These are phyloP conservation scores for Talaromyces rugulosus DNA, from an alignment of 2,329 filamentous ascomycete genomes.

Conservation along the genomic window DNA sequence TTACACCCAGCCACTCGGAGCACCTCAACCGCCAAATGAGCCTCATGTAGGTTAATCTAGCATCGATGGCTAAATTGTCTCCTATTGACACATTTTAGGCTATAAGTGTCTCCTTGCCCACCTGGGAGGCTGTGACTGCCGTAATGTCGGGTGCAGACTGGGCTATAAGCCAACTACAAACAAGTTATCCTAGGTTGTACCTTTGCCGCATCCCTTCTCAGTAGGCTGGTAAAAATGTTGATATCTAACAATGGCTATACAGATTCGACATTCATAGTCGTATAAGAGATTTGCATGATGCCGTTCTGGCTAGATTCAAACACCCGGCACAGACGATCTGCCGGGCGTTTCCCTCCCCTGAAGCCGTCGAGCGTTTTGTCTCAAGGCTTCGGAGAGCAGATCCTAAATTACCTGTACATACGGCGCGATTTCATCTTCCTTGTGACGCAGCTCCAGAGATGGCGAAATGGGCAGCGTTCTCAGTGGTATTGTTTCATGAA, in stretches of 20 bases:
- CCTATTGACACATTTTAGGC: neutral
- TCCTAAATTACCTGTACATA: neutral
- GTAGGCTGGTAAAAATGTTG: neutral
- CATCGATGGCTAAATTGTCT: neutral
- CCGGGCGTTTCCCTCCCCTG: constrained; percentile 4
- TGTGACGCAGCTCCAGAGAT: neutral
- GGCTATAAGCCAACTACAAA: constrained; percentile 7
- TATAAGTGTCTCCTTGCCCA: constrained; percentile 11
- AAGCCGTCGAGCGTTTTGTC: constrained; percentile 1
- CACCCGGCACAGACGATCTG: neutral
- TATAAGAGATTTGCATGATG: neutral
- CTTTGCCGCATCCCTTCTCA: neutral
- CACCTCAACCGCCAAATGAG: neutral
- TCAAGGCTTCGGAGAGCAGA: neutral
- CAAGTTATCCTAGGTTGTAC: constrained; percentile 9
- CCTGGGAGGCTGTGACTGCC: constrained; percentile 6
- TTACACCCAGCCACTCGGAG: neutral
- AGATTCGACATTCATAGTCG: constrained; percentile 7
- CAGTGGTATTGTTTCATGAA: constrained; percentile 1
- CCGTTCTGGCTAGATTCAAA: neutral
- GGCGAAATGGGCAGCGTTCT: constrained; percentile 1
- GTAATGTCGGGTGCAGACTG: constrained; percentile 6
- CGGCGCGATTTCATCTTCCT: neutral
- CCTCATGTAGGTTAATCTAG: neutral
- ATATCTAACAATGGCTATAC: neutral